phyloP scores from a whole-genome alignment of 495 filamentous ascomycete species.

The Talaromyces liani region DNA sequence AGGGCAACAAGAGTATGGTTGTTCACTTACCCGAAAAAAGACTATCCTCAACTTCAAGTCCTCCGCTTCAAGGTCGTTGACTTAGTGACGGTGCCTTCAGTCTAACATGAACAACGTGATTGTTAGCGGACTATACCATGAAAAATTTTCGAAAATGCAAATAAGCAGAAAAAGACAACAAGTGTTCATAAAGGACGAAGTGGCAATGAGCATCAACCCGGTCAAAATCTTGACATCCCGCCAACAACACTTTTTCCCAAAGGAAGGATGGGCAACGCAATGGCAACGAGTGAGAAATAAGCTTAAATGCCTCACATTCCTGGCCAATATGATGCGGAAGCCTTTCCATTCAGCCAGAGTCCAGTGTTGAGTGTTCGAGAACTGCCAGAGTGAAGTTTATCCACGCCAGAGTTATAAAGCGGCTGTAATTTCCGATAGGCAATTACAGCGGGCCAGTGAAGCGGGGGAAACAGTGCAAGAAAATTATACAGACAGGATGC shows the following conservation, averaged over 20 bases:
- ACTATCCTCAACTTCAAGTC: not conserved
- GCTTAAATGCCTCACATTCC: not conserved
- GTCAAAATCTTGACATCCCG: not conserved
- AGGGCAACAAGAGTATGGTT: not conserved
- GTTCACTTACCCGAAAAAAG: not conserved
- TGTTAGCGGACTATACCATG: not conserved
- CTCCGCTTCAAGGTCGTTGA: not conserved
- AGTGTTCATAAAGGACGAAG: not conserved
- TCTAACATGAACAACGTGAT: not conserved
- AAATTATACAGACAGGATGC: not conserved
- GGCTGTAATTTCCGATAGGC: not conserved
- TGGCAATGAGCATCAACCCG: not conserved
- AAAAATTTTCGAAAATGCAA: not conserved
- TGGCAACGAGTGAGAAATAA: constrained; percentile 7
- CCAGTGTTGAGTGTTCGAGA: constrained; percentile 1
- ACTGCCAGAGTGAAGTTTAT: not conserved
- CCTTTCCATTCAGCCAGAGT: not conserved
- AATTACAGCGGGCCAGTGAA: not conserved
- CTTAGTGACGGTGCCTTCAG: not conserved
- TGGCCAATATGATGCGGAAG: not conserved
- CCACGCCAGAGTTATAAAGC: not conserved
- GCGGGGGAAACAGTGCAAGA: not conserved
- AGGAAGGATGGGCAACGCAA: not conserved
- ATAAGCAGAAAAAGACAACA: not conserved
- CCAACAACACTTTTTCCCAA: not conserved